Evolutionary conservation across 1,284 basidiomycete genomes (phyloP), one percentile per base, ranked within the genome.

Genomic region (Cutaneotrichosporon sp.): DNA sequence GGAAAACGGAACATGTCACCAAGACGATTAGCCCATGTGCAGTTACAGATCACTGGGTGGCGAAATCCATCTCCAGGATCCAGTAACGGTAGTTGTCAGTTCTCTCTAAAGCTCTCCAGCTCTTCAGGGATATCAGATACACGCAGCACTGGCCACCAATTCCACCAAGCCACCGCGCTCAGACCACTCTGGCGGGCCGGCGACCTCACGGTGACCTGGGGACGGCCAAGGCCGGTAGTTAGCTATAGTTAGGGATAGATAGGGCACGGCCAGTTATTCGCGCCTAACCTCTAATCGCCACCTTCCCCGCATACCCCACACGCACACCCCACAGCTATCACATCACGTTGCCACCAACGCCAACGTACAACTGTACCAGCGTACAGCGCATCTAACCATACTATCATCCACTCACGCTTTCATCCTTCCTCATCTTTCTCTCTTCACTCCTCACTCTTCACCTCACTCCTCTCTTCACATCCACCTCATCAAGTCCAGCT

Each of bases 251-350:
- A n/a, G n/a, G n/a, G n/a, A n/a, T n/a, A n/a, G n/a, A n/a, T 7
- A 7, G n/a, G n/a, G n/a, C 49, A 34, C 18, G 18, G 42, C 18
- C 7, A 18, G 18, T 7, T 46, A 50, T 50, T 50, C 26, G 49
- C 49, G 49, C 22, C 49, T 50, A 22, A 50, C 49, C 49, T 50
- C 49, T 50, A 50, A 16, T 26, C 22, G 22, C 26, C 49, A 26
- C 22, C 22, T 50, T 26, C 49, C 49, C 49, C 49, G 49, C 49
- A 50, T 50, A 30, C 49, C 49, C 49, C 49, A 18, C 49, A 50
- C 49, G 26, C 49, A 18, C 49, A 50, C 18, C 16, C 42, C 42
- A 16, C 14, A 16, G 18, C 42, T 18, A n/a, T 7, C 42, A 4
- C 4, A 11, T 51, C 22, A 22, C 47, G 47, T 13, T n/a, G 22